A percentile compares a stretch with the other conserved stretches of the same genome.
phyloP scores from a whole-genome alignment of 768 basidiomycete species.

The Trametes cingulata region DNA sequence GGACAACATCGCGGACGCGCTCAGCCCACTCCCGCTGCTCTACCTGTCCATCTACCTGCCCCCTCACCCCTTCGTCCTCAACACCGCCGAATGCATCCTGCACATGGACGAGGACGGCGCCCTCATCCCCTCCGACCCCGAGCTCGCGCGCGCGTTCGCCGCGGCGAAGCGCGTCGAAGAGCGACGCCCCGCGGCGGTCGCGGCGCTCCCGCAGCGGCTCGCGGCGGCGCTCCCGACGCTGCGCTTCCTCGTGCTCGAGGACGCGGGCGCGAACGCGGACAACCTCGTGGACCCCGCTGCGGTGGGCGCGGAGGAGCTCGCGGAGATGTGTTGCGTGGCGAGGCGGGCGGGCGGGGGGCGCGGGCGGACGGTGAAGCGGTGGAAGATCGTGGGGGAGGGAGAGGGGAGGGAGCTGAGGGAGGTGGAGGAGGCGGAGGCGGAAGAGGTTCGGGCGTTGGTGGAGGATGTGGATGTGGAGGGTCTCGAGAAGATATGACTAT shows the following conservation, averaged over 20 bases:
- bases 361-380: neutral
- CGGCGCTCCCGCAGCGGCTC: neutral
- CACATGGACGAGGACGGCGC: neutral
- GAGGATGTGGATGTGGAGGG: neutral
- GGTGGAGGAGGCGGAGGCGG: neutral
- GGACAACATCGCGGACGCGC: neutral
- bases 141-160: too few relatives aligned
- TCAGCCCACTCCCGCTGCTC: neutral
- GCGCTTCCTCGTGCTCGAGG: neutral
- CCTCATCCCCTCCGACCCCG: too few relatives aligned
- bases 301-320: too few relatives aligned
- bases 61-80: neutral
- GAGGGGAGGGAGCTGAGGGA: neutral
- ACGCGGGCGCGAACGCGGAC: neutral
- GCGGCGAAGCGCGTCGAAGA: neutral
- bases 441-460: neutral
- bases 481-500: too few relatives aligned
- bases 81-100: neutral
- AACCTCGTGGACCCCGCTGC: neutral
- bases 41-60: neutral
- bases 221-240: neutral
- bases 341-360: slow-evolving; percentile 1
- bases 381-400: neutral
- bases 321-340: neutral
- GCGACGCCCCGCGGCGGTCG: neutral